These are phyloP conservation scores for Hymenoscyphus albidus DNA, from an alignment of 2,329 filamentous ascomycete genomes.

Conservation along the genomic window DNA sequence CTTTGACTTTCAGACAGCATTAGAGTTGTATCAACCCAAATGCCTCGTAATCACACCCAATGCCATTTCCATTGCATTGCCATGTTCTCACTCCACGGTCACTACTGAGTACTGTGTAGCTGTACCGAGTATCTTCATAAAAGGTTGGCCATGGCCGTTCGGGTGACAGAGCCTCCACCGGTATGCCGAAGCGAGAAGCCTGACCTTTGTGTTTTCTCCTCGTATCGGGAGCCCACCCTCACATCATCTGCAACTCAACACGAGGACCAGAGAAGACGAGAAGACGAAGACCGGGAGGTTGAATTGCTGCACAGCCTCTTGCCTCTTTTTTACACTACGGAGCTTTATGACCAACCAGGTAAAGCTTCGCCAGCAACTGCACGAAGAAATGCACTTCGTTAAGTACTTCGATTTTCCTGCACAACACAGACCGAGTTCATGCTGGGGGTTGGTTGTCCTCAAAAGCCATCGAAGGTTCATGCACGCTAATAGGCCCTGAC, in stretches of 20 bases:
- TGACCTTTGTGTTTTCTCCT: not conserved
- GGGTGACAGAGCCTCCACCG: not conserved
- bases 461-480: not conserved
- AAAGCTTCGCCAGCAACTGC: not conserved
- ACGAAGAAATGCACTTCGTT: not conserved
- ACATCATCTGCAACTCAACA: not conserved
- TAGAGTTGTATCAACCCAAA: not conserved
- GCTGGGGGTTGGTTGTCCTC: not conserved
- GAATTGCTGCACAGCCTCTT: not conserved
- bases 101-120: not conserved
- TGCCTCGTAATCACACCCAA: too few species aligned
- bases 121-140: not conserved
- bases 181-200: not conserved
- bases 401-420: not conserved
- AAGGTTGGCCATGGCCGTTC: not conserved
- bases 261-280: not conserved
- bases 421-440: not conserved
- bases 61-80: not conserved
- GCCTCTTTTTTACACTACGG: too few species aligned
- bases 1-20: not conserved
- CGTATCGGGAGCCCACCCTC: not conserved
- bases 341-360: not conserved
- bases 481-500: not conserved
- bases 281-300: not conserved
- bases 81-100: not conserved